phyloP scores from a whole-genome alignment of 305 asterid genomes.

The Euphrasia arctica region DNA sequence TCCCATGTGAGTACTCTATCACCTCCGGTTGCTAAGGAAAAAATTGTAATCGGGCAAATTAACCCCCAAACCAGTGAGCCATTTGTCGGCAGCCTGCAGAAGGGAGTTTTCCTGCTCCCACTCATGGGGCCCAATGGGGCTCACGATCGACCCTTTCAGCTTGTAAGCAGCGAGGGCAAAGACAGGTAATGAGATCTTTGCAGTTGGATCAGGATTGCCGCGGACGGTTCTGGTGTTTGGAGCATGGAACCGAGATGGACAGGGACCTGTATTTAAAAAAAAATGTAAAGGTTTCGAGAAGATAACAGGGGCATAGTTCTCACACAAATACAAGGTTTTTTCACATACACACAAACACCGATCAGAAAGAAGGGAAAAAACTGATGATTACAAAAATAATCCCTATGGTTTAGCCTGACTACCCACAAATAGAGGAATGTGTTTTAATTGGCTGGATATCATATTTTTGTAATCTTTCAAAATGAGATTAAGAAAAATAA shows the following conservation, averaged over 20 bases:
- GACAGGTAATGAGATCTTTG: slow-evolving; percentile 66
- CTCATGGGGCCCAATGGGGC: slow-evolving; percentile 59
- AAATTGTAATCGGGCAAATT: slow-evolving; percentile 62
- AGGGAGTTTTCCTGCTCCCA: slow-evolving; percentile 59
- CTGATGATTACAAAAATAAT: too few relatives aligned
- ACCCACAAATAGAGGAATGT: not conserved
- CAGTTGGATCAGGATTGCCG: slow-evolving; percentile 37
- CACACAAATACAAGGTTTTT: not conserved
- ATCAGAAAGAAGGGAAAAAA: too few relatives aligned
- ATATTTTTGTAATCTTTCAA: not conserved
- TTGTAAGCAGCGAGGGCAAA: slow-evolving; percentile 80
- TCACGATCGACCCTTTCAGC: slow-evolving; percentile 57
- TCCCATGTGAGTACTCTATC: slow-evolving; percentile 14
- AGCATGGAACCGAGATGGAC: slow-evolving; percentile 38
- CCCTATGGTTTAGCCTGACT: too few relatives aligned
- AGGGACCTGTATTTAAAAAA: slow-evolving; percentile 34
- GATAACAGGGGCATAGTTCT: slow-evolving; percentile 12
- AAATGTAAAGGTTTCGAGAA: slow-evolving; percentile 17
- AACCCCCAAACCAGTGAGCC: slow-evolving; percentile 57
- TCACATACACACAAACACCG: too few relatives aligned
- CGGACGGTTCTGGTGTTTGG: slow-evolving; percentile 34
- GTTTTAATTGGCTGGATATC: not conserved
- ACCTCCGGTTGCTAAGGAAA: slow-evolving; percentile 51
- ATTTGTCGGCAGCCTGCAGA: slow-evolving; percentile 52
- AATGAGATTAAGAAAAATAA: not conserved